Percentiles rank a stretch among this genome's conserved stretches.
Conservation (phyloP, 345 rosid species). For the Crucihimalaya himalaica region DNA sequence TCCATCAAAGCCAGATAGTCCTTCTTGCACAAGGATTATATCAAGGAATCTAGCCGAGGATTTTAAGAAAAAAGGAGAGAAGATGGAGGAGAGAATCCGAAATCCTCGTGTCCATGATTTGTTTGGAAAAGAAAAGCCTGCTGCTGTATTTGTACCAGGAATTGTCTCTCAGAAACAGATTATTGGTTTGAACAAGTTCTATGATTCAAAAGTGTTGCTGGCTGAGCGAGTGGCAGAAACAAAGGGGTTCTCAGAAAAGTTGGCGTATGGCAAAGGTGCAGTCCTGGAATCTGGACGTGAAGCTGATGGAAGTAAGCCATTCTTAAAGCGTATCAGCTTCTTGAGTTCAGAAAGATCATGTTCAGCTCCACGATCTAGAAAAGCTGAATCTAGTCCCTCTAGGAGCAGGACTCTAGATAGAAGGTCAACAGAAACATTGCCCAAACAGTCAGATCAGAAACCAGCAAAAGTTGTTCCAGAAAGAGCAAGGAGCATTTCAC, state of each 20-base stretch:
- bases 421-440: conserved; percentile 30
- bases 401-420: conserved; percentile 44
- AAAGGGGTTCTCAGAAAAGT: conserved; percentile 28
- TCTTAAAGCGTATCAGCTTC: conserved; percentile 41
- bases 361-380: conserved; percentile 48
- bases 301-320: conserved; percentile 40
- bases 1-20: conserved; percentile 41
- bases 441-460: conserved; percentile 42
- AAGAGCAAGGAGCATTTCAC: conserved; percentile 79
- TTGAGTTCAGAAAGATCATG: conserved; percentile 45
- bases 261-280: conserved; percentile 20
- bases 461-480: conserved; percentile 48
- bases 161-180: conserved; percentile 42
- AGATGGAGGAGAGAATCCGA: conserved; percentile 42
- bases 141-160: conserved; percentile 53
- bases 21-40: conserved; percentile 38
- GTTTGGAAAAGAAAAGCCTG: conserved; percentile 44
- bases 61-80: conserved; percentile 42
- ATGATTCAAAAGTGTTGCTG: conserved; percentile 37
- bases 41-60: conserved; percentile 45
- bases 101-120: conserved; percentile 40
- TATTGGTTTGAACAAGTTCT: conserved; percentile 42
- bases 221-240: conserved; percentile 43
- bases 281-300: conserved; percentile 40
- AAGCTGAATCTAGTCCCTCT: conserved; percentile 41